Base-by-base conservation (phyloP, 78 protist species). In the Dictyostelium intermedium region DNA sequence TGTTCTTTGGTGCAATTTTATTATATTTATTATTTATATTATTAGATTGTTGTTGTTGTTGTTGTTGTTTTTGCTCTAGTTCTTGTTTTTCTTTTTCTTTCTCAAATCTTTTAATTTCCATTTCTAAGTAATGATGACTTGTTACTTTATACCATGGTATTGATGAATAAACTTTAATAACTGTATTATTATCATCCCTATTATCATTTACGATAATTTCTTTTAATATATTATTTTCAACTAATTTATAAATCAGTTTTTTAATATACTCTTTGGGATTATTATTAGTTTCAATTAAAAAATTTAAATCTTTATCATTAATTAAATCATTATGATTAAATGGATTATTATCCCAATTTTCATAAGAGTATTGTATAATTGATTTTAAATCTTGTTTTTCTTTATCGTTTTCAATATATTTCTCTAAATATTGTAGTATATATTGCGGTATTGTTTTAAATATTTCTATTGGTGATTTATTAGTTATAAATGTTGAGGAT, bases 121-220 rank as follows among this genome's bases (percentile, higher is more conserved):
- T 76, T n/a, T 76, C 56, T n/a, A 76, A 39, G 23, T 39, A 20
- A n/a, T 16, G 30, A 76, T 37, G 5, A 30, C 41, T 25, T 20
- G 25, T 76, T n/a, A 76, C 20, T 76, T 76, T 76, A 76, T n/a
- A 41, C 47, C 47, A 76, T 76, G 82, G 82, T 37, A 76, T 39
- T 23, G 82, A 76, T 39, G 82, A 76, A 39, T 37, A 76, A 10
- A 76, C 35, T 56, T 56, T 56, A 56, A 56, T 18, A 56, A 56
- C 66, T 20, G 16, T 56, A 2, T 43, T 8, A 35, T 10, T 32
- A 14, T n/a, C 39, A n/a, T 6, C n/a, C n/a, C n/a, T n/a, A n/a
- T n/a, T n/a, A n/a, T n/a, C n/a, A 41, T 76, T 76, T 8, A 39
- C 1, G 23, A 30, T 41, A 39, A 76, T 76, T 76, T 76, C 82